These are phyloP conservation scores for Metschnikowia shivogae DNA, from an alignment of 805 yeast genomes.

Conservation along the genomic window DNA sequence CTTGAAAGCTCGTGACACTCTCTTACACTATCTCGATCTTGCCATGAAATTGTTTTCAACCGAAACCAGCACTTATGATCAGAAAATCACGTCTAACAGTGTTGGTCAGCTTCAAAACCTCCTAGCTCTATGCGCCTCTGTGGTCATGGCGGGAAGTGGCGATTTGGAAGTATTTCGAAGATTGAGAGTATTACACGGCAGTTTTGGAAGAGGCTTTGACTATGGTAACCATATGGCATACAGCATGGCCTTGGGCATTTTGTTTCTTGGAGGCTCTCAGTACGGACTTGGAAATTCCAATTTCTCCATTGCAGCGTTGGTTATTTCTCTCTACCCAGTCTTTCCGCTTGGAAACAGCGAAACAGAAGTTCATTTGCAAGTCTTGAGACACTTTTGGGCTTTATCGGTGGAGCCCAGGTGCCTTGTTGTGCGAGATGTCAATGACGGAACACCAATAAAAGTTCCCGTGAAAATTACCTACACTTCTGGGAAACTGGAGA, in stretches of 20 bases:
- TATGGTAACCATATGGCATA: conserved; percentile 76
- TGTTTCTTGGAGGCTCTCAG: conserved; percentile 91
- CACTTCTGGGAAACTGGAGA: conserved; percentile 33
- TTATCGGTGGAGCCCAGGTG: conserved; percentile 78
- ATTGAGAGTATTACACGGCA: conserved; percentile 64
- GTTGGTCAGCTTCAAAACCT: conserved; percentile 55
- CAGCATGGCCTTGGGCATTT: conserved; percentile 79
- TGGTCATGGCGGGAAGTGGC: conserved; percentile 89
- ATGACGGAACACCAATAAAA: conserved; percentile 52
- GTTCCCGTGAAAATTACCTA: conserved; percentile 38
- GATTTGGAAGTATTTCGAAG: conserved; percentile 76
- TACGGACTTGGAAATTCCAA: conserved; percentile 66
- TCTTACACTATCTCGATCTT: conserved; percentile 53
- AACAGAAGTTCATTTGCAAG: conserved; percentile 69
- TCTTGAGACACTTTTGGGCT: conserved; percentile 87
- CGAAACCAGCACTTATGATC: conserved; percentile 51
- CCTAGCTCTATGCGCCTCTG: conserved; percentile 59
- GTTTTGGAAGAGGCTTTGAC: conserved; percentile 40
- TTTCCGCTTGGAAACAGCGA: conserved; percentile 46
- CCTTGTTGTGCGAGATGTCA: conserved; percentile 69
- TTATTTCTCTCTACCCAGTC: conserved; percentile 75
- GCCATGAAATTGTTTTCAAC: conserved; percentile 41
- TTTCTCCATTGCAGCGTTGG: conserved; percentile 62
- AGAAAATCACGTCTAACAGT: conserved; percentile 50
- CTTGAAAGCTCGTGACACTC: conserved; percentile 46